A percentile compares a stretch with the other conserved stretches of the same genome.
Conservation (phyloP, 208 protist genomes). For the Acanthamoeba castellanii region DNA sequence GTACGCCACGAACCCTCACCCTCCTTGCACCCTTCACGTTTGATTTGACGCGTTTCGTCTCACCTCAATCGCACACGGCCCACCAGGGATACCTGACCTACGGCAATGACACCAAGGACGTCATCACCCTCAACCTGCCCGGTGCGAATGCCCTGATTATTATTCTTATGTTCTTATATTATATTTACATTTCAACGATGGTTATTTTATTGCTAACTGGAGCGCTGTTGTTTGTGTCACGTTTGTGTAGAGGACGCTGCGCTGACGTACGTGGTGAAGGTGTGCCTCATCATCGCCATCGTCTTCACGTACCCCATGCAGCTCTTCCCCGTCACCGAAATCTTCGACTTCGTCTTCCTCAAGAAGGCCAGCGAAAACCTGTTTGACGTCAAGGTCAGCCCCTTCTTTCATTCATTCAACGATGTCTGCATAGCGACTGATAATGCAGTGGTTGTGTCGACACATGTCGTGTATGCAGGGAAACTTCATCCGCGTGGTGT, state of each 20-base stretch:
- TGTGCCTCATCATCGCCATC: conserved; percentile 69
- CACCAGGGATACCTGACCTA: conserved; percentile 31
- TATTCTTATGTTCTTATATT: too few relatives aligned
- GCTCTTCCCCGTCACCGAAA: conserved; percentile 67
- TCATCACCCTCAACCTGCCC: conserved; percentile 66
- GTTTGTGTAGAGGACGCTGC: not conserved
- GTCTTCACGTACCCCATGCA: conserved; percentile 69
- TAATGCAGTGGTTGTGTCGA: too few relatives aligned
- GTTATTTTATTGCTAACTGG: too few relatives aligned
- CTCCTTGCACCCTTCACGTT: not conserved
- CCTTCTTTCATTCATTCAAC: not conserved
- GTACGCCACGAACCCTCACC: not conserved
- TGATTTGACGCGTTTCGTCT: not conserved
- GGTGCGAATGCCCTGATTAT: not conserved
- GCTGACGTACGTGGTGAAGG: conserved; percentile 6
- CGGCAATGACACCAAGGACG: not conserved
- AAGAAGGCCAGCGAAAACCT: not conserved
- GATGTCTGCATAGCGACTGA: not conserved
- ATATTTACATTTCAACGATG: too few relatives aligned
- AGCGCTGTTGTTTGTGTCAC: not conserved
- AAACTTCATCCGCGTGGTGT: conserved; percentile 12
- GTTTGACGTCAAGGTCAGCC: not conserved
- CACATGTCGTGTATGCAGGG: not conserved
- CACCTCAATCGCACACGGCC: not conserved
- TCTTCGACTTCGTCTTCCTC: conserved; percentile 28